Percentiles rank a stretch among this genome's conserved stretches.
These are phyloP conservation scores for Ceratocystis variospora DNA, from an alignment of 2,329 filamentous ascomycete genomes.

Conservation along the genomic window DNA sequence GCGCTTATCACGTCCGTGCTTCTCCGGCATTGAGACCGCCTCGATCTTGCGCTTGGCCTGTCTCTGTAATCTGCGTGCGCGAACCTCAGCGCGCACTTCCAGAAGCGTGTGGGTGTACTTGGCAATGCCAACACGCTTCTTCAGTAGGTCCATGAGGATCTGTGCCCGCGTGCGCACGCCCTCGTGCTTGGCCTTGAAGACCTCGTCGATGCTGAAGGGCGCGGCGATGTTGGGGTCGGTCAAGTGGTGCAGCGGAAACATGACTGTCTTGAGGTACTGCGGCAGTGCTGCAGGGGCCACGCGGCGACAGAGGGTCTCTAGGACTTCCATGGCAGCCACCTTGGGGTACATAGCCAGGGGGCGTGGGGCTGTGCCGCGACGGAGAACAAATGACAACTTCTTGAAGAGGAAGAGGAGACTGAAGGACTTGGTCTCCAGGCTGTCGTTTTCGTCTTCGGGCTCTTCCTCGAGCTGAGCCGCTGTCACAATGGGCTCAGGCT, in stretches of 20 bases:
- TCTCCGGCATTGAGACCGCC: slow-evolving; percentile 69
- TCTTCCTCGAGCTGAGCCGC: slow-evolving; percentile 3
- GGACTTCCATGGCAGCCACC: slow-evolving; percentile 57
- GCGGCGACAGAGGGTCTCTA: slow-evolving; percentile 54
- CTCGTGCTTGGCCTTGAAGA: slow-evolving; percentile 56
- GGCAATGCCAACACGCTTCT: slow-evolving; percentile 69
- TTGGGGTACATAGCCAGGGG: slow-evolving; percentile 57
- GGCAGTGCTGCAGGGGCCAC: slow-evolving; percentile 43
- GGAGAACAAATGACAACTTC: slow-evolving; percentile 63
- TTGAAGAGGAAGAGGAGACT: slow-evolving; percentile 61
- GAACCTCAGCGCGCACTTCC: slow-evolving; percentile 59
- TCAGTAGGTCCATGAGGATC: slow-evolving; percentile 67
- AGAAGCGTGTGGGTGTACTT: slow-evolving; percentile 64
- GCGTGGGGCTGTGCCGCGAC: slow-evolving; percentile 56
- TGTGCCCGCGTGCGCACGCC: slow-evolving; percentile 56
- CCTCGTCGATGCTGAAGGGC: slow-evolving; percentile 56
- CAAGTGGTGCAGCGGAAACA: slow-evolving; percentile 59
- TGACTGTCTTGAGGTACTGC: slow-evolving; percentile 47
- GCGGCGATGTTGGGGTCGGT: slow-evolving; percentile 64
- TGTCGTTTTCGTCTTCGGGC: slow-evolving; percentile 15
- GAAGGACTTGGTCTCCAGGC: slow-evolving; percentile 21
- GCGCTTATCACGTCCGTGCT: slow-evolving; percentile 62
- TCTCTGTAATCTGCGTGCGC: slow-evolving; percentile 56
- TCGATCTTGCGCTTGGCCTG: slow-evolving; percentile 80
- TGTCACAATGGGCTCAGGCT: slow-evolving; percentile 26